These are phyloP conservation scores for Collybiopsis confluens DNA, from an alignment of 768 basidiomycete genomes.

Conservation along the genomic window DNA sequence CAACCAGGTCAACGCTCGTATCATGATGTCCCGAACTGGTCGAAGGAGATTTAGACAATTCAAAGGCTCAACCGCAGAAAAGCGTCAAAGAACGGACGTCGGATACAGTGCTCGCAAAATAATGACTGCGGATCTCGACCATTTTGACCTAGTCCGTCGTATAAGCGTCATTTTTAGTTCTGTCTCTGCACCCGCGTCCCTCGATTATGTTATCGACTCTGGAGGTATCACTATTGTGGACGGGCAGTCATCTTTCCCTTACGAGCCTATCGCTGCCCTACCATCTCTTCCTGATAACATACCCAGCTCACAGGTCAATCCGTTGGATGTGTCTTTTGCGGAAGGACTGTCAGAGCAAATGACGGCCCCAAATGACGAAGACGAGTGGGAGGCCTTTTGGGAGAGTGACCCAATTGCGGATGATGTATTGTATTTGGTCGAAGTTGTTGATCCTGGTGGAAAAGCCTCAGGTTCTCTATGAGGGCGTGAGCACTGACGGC, in stretches of 20 bases:
- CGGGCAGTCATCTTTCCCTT: conserved; percentile 9
- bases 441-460: neutral
- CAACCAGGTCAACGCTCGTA: conserved; percentile 82
- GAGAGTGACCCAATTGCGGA: conserved; percentile 36
- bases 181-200: conserved; percentile 46
- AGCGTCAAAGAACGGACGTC: conserved; percentile 17
- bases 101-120: neutral
- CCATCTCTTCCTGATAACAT: conserved; percentile 3
- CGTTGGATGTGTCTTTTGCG: conserved; percentile 30
- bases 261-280: conserved; percentile 10
- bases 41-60: conserved; percentile 52
- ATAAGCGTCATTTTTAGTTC: conserved; percentile 78
- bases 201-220: conserved; percentile 73
- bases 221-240: conserved; percentile 45
- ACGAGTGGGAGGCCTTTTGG: conserved; percentile 50
- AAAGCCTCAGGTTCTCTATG: too few relatives aligned
- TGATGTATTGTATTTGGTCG: conserved; percentile 23
- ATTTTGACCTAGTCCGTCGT: conserved; percentile 49
- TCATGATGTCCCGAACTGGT: conserved; percentile 78
- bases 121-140: neutral
- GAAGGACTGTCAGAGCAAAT: conserved; percentile 22
- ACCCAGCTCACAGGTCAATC: conserved; percentile 21
- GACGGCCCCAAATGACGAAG: conserved; percentile 16
- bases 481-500: too few relatives aligned
- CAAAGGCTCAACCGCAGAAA: conserved; percentile 14